These are phyloP conservation scores for Xylariaceae sp. DNA, from an alignment of 2,329 filamentous ascomycete genomes.

Conservation along the genomic window DNA sequence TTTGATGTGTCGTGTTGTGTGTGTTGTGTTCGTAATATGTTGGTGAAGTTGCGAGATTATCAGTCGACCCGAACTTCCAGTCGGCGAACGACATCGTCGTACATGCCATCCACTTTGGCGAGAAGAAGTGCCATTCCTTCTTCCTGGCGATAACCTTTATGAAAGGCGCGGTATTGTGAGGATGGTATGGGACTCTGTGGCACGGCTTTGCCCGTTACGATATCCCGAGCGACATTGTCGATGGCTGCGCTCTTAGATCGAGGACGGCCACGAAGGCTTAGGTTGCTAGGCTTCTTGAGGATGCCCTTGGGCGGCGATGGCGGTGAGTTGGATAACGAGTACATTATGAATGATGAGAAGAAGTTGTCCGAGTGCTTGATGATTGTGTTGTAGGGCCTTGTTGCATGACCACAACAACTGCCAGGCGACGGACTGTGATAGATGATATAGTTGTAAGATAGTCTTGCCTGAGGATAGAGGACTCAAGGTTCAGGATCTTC, in stretches of 20 bases:
- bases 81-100: constrained; percentile 20
- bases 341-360: constrained; percentile 8
- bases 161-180: constrained; percentile 21
- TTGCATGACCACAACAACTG: neutral
- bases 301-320: constrained; percentile 20
- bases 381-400: neutral
- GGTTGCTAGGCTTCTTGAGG: constrained; percentile 21
- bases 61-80: constrained; percentile 17
- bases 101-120: constrained; percentile 21
- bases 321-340: constrained; percentile 13
- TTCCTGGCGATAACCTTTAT: constrained; percentile 23
- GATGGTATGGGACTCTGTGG: constrained; percentile 19
- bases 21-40: constrained; percentile 1
- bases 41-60: constrained; percentile 3
- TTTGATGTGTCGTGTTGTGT: neutral
- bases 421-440: neutral
- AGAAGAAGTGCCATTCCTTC: constrained; percentile 19
- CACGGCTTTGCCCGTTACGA: constrained; percentile 22
- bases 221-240: constrained; percentile 22
- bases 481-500: neutral
- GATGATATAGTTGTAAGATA: neutral
- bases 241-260: constrained; percentile 21
- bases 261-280: constrained; percentile 15
- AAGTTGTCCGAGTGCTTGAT: neutral
- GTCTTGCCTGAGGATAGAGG: neutral